A percentile compares a stretch with the other conserved stretches of the same genome.
phyloP scores from a whole-genome alignment of 192 early-diverging fungal species.

The Hyaloraphidium curvatum region DNA sequence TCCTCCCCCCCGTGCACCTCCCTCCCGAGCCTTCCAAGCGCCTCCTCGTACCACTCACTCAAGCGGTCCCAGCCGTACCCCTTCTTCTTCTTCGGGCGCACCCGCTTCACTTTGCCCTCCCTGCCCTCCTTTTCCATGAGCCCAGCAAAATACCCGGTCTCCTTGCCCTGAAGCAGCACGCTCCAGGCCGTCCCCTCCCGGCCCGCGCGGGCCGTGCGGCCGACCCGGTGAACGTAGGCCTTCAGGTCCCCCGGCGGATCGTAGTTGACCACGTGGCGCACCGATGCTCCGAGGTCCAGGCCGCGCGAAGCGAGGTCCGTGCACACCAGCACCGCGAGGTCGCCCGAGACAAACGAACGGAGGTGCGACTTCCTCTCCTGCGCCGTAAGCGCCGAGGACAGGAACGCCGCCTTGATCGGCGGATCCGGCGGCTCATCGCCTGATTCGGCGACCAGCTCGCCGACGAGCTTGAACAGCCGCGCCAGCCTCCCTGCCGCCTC shows the following conservation, averaged over 20 bases:
- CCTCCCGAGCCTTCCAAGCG: background rate
- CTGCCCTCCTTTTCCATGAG: background rate
- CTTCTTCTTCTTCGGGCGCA: background rate
- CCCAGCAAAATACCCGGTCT: background rate
- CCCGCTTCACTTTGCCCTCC: background rate
- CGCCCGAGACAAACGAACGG: background rate
- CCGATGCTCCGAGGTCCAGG: background rate
- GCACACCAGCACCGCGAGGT: background rate
- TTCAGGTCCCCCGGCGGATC: background rate
- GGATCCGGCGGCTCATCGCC: background rate
- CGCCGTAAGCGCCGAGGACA: background rate
- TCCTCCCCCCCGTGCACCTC: background rate
- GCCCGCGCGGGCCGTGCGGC: constrained; percentile 74
- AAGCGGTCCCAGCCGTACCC: background rate
- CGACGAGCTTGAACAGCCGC: constrained; percentile 43
- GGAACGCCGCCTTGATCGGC: background rate
- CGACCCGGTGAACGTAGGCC: constrained; percentile 61
- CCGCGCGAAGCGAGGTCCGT: background rate
- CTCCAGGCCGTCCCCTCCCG: constrained; percentile 57
- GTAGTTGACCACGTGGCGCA: background rate
- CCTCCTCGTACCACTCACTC: background rate
- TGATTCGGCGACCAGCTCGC: constrained; percentile 11
- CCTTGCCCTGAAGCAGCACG: constrained; percentile 24
- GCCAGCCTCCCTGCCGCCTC: constrained; percentile 72
- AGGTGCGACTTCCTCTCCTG: background rate